Percentiles rank a stretch among this genome's conserved stretches.
Evolutionary conservation across 176 grass and related monocot species (phyloP).

Genomic region (Phoenix dactylifera): DNA sequence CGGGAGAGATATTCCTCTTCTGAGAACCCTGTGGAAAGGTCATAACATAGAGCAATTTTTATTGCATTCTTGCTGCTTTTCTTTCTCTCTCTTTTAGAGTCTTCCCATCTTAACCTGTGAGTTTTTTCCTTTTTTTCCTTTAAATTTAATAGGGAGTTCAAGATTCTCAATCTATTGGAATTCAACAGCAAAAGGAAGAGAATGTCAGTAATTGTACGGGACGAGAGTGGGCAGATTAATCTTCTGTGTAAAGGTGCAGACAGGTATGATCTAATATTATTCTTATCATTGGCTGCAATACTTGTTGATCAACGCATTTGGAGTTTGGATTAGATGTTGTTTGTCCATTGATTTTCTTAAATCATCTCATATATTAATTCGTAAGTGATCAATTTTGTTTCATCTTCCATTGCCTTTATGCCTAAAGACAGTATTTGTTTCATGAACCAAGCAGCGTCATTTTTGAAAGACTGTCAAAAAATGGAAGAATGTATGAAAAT

Average conservation of each 20-base stretch:
- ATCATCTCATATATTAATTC: too few species aligned
- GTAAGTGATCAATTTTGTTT: not conserved
- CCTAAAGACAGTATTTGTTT: constrained; percentile 22
- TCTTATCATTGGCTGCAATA: too few species aligned
- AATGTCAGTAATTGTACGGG: constrained; percentile 89
- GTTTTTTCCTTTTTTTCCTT: not conserved
- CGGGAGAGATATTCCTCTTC: constrained; percentile 66
- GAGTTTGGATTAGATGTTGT: too few species aligned
- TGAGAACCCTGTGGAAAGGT: constrained; percentile 60
- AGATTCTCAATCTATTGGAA: constrained; percentile 98
- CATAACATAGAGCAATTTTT: constrained; percentile 15
- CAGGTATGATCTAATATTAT: constrained; percentile 32
- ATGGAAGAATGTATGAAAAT: constrained; percentile 62
- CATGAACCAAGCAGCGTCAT: constrained; percentile 51
- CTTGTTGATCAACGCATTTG: too few species aligned
- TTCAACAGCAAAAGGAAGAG: constrained; percentile 99
- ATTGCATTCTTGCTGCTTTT: not conserved
- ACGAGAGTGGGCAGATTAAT: constrained; percentile 77
- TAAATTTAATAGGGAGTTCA: constrained; percentile 66
- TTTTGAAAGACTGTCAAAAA: constrained; percentile 93
- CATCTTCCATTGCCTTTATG: not conserved
- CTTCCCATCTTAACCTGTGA: constrained; percentile 9
- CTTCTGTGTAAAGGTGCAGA: constrained; percentile 98
- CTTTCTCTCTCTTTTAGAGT: not conserved
- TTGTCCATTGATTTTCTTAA: too few species aligned